Conservation (phyloP, 1,139 yeast genomes). For the Candida tetrigidarum region DNA sequence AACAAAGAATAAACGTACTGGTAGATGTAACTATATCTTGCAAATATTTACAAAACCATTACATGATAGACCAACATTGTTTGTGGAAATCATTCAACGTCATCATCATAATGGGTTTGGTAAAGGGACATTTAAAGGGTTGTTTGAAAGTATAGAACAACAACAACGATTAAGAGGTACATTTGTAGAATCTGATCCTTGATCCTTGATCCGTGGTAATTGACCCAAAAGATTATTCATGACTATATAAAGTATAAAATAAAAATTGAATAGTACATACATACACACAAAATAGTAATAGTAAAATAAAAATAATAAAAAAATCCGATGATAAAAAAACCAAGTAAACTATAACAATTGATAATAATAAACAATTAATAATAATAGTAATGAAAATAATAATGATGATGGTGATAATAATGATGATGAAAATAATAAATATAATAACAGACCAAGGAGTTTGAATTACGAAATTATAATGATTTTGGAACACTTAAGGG, state of each 20-base stretch:
- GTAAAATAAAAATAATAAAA: neutral
- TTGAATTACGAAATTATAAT: conserved; percentile 5
- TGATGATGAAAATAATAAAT: neutral
- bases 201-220: neutral
- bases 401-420: neutral
- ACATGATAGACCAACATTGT: conserved; percentile 78
- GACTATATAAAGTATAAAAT: conserved; percentile 2
- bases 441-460: neutral
- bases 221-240: neutral
- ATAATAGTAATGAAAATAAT: neutral
- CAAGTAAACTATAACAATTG: neutral
- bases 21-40: conserved; percentile 61
- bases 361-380: neutral
- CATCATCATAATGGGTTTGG: conserved; percentile 85
- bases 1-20: conserved; percentile 29
- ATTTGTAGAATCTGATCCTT: conserved; percentile 21
- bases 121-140: conserved; percentile 81
- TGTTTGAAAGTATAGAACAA: conserved; percentile 76
- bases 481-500: conserved; percentile 15
- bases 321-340: neutral
- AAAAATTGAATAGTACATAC: conserved; percentile 6
- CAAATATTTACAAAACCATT: conserved; percentile 82
- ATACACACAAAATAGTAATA: neutral
- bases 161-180: conserved; percentile 62
- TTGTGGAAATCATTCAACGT: conserved; percentile 80